These are phyloP conservation scores for Schizochytrium sp. DNA, from an alignment of 108 stramenopile genomes.

Conservation along the genomic window DNA sequence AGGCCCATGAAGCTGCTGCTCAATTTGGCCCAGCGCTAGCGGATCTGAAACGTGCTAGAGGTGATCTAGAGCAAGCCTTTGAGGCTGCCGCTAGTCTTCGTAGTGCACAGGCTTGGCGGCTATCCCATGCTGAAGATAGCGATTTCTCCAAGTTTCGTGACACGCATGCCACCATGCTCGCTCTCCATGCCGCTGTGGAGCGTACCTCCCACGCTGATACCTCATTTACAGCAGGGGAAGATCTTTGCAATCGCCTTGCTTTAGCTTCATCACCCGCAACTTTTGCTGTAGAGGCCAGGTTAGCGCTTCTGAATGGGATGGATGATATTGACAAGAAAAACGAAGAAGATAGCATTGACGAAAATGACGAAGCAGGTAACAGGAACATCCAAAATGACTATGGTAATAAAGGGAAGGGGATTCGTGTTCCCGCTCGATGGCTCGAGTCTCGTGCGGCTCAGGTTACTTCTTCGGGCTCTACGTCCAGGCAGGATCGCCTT, in stretches of 20 bases:
- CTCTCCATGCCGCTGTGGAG: no score
- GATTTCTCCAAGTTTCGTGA: not conserved
- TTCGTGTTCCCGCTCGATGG: constrained; percentile 5
- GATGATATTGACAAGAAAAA: no score
- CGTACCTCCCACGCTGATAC: no score
- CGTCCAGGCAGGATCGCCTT: constrained; percentile 5
- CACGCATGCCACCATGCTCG: no score
- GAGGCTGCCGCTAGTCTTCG: not conserved
- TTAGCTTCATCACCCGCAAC: no score
- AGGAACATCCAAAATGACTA: not conserved
- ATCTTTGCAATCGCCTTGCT: no score
- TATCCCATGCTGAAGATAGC: not conserved
- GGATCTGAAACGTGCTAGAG: not conserved
- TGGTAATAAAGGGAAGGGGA: not conserved
- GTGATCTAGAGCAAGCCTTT: not conserved
- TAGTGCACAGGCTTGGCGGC: not conserved
- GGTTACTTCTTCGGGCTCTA: not conserved
- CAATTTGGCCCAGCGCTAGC: constrained; percentile 17
- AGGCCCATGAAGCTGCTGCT: not conserved
- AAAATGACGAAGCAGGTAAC: not conserved
- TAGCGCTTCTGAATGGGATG: no score
- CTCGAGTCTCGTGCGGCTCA: not conserved
- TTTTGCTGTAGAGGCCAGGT: no score
- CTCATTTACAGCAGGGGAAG: no score
- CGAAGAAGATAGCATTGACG: constrained; percentile 13